phyloP scores from a whole-genome alignment of 495 filamentous ascomycete genomes.

The Aspergillus saccharolyticus region DNA sequence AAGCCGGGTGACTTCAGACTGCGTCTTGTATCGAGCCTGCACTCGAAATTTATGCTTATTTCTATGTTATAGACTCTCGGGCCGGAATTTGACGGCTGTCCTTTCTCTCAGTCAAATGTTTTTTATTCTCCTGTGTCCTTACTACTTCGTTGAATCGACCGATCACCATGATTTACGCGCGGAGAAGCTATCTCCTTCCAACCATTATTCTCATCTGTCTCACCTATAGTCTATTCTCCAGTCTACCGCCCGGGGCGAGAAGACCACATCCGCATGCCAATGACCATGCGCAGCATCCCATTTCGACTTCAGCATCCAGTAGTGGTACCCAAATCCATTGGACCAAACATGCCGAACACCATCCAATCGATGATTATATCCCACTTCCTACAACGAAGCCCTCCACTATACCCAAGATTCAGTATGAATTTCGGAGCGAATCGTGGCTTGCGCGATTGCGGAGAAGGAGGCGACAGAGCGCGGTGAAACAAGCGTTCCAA shows the following conservation, averaged over 20 bases:
- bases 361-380: slow-evolving; percentile 46
- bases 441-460: slow-evolving; percentile 26
- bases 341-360: slow-evolving; percentile 37
- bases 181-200: slow-evolving; percentile 24
- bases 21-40: not conserved
- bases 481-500: slow-evolving; percentile 64
- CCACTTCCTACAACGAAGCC: slow-evolving; percentile 42
- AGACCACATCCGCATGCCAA: slow-evolving; percentile 8
- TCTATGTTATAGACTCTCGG: slow-evolving; percentile 4
- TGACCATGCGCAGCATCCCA: slow-evolving; percentile 12
- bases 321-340: slow-evolving; percentile 31
- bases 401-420: slow-evolving; percentile 44
- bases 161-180: slow-evolving; percentile 22
- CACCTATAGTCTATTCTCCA: slow-evolving; percentile 30
- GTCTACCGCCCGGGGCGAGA: slow-evolving; percentile 27
- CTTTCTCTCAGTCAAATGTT: slow-evolving; percentile 12
- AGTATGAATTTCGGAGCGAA: slow-evolving; percentile 49
- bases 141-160: not conserved
- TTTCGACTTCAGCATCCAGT: not conserved
- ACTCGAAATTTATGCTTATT: not conserved
- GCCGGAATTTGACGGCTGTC: slow-evolving; percentile 13
- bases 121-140: slow-evolving; percentile 4
- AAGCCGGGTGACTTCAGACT: not conserved
- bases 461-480: slow-evolving; percentile 43
- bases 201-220: slow-evolving; percentile 25